Evolutionary conservation across 495 filamentous ascomycete genomes (phyloP).

Genomic region (Evansstolkia leycettana): DNA sequence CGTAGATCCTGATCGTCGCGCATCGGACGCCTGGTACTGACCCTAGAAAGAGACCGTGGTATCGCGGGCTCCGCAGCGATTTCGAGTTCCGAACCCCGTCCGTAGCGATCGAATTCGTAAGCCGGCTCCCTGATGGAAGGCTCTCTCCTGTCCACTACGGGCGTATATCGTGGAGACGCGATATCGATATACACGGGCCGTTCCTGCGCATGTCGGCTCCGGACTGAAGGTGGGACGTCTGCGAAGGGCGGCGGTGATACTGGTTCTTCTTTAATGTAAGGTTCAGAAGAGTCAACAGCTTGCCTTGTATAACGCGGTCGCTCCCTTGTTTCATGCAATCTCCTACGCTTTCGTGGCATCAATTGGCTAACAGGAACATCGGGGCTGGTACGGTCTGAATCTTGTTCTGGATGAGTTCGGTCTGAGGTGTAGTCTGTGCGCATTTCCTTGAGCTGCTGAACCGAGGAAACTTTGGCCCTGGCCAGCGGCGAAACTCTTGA

Average conservation of each 20-base stretch:
- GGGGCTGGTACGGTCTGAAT: constrained; percentile 24
- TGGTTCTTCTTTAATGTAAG: constrained; percentile 79
- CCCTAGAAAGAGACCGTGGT: constrained; percentile 28
- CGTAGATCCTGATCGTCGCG: constrained; percentile 46
- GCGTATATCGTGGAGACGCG: constrained; percentile 32
- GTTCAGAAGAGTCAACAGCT: constrained; percentile 24
- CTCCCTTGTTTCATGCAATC: constrained; percentile 23
- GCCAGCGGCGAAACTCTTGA: constrained; percentile 69
- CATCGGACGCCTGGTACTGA: constrained; percentile 25
- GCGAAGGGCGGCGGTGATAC: constrained; percentile 66
- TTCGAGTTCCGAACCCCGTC: constrained; percentile 9
- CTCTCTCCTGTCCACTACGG: constrained; percentile 25
- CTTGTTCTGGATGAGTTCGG: constrained; percentile 13
- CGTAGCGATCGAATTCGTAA: constrained; percentile 25
- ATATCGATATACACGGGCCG: constrained; percentile 37
- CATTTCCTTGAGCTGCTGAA: constrained; percentile 18
- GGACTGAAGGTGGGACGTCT: constrained; percentile 32
- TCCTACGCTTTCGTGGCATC: constrained; percentile 37
- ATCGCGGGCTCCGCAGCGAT: constrained; percentile 24
- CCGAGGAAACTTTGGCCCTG: constrained; percentile 44
- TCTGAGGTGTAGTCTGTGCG: constrained; percentile 14
- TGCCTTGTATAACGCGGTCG: constrained; percentile 18
- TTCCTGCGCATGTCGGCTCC: constrained; percentile 33
- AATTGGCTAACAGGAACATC: constrained; percentile 18
- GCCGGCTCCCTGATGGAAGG: constrained; percentile 15